phyloP scores from a whole-genome alignment of 192 early-diverging fungal species.

The Geranomyces variabilis region DNA sequence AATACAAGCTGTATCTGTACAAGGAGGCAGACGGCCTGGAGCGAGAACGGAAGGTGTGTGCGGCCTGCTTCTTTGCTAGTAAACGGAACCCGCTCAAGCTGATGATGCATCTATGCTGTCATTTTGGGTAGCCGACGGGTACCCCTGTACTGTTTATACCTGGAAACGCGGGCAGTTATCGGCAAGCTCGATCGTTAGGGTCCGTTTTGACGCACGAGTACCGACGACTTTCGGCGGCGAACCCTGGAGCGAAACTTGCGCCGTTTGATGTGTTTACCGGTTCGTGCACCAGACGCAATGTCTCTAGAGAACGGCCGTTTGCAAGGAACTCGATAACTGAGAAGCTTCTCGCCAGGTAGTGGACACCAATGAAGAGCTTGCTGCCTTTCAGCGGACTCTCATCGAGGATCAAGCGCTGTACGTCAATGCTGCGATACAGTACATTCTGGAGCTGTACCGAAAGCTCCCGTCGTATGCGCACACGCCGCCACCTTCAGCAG shows the following conservation, averaged over 20 bases:
- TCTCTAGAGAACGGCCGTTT: too few relatives aligned
- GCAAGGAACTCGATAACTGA: too few relatives aligned
- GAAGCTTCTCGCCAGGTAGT: constrained; percentile 41
- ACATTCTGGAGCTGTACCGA: constrained; percentile 44
- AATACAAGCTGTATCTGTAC: constrained; percentile 80
- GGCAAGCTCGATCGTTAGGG: constrained; percentile 86
- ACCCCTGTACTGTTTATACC: constrained; percentile 93
- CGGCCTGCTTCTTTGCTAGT: not conserved
- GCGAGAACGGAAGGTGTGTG: not conserved
- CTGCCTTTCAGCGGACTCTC: constrained; percentile 82
- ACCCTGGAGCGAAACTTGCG: not conserved
- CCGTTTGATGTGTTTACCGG: constrained; percentile 34
- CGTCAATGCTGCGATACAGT: constrained; percentile 36
- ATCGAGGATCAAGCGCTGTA: constrained; percentile 86
- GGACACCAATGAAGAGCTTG: constrained; percentile 87
- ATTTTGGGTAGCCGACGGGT: constrained; percentile 63
- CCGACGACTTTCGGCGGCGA: not conserved
- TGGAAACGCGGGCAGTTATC: constrained; percentile 91
- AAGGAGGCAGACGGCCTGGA: constrained; percentile 52
- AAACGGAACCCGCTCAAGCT: not conserved
- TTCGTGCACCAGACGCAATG: not conserved
- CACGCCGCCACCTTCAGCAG: constrained; percentile 63
- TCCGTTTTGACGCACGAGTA: constrained; percentile 58
- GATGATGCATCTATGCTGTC: too few relatives aligned
- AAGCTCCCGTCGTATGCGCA: not conserved